Percentiles rank a stretch among this genome's conserved stretches.
Conservation (phyloP, 2,329 filamentous ascomycete species). For the Balansia obtecta region DNA sequence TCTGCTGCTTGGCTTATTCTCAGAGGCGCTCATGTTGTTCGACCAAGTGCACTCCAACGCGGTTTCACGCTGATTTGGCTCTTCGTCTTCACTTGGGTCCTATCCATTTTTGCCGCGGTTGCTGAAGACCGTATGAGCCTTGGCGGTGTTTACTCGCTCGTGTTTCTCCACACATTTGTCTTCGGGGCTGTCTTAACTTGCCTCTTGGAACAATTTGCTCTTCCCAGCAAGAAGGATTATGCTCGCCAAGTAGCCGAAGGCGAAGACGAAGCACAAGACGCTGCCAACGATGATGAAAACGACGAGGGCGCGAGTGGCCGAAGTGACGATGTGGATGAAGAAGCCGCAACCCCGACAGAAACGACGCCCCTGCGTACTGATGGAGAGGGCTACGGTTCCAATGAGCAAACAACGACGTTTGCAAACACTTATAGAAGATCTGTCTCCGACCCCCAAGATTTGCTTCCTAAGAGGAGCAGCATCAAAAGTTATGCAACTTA, state of each 20-base stretch:
- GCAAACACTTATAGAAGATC: conserved; percentile 43
- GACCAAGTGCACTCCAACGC: conserved; percentile 78
- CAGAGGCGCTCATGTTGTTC: conserved; percentile 62
- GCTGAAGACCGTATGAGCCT: conserved; percentile 64
- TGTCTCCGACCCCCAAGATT: conserved; percentile 17
- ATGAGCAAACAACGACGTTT: conserved; percentile 34
- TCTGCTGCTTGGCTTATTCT: conserved; percentile 73
- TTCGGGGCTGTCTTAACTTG: conserved; percentile 65
- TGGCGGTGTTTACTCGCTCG: conserved; percentile 65
- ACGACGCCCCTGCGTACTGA: conserved; percentile 38
- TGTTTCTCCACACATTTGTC: conserved; percentile 65
- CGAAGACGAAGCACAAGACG: conserved; percentile 27
- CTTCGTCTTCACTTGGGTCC: conserved; percentile 59
- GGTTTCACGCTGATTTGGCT: conserved; percentile 77
- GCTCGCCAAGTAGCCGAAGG: conserved; percentile 43
- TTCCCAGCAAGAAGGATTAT: conserved; percentile 61
- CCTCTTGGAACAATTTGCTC: conserved; percentile 66
- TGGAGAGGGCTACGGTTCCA: conserved; percentile 22
- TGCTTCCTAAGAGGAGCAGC: conserved; percentile 9
- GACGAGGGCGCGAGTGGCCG: conserved; percentile 16
- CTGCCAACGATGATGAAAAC: conserved; percentile 19
- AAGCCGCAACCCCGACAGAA: conserved; percentile 31
- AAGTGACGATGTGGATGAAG: conserved; percentile 8
- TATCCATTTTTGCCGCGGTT: conserved; percentile 61
- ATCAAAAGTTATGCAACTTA: conserved; percentile 31